Evolutionary conservation across 2,329 filamentous ascomycete species (phyloP).

Genomic region (Monosporascus cannonballus): DNA sequence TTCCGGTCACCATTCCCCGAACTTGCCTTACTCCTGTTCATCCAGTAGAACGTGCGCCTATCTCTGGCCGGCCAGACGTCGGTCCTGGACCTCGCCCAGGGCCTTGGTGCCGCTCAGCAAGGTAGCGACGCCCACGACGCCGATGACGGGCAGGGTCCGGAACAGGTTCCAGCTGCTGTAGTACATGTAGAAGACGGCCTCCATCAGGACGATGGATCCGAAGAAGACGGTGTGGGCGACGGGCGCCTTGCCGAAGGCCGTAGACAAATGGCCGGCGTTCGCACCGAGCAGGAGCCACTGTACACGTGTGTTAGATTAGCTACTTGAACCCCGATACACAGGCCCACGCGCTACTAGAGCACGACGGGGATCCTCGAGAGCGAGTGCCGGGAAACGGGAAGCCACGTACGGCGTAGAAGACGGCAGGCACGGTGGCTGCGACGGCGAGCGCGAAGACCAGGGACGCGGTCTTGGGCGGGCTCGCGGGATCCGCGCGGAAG

Average conservation of each 20-base stretch:
- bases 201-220: constrained; percentile 79
- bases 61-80: constrained; percentile 67
- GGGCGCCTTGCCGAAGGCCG: constrained; percentile 70
- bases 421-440: constrained; percentile 63
- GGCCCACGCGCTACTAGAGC: too few relatives aligned
- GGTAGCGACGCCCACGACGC: constrained; percentile 60
- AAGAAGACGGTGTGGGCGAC: constrained; percentile 80
- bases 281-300: constrained; percentile 79
- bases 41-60: constrained; percentile 2
- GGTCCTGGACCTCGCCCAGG: constrained; percentile 84
- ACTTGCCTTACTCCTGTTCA: too few relatives aligned
- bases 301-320: background rate
- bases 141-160: constrained; percentile 72
- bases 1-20: background rate
- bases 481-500: constrained; percentile 75
- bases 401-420: constrained; percentile 62
- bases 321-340: too few relatives aligned
- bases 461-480: constrained; percentile 73
- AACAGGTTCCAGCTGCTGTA: constrained; percentile 90
- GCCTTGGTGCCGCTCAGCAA: constrained; percentile 87
- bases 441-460: constrained; percentile 71
- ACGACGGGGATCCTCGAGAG: too few relatives aligned
- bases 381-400: background rate
- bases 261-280: constrained; percentile 71
- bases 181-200: constrained; percentile 91